Evolutionary conservation across 768 basidiomycete genomes (phyloP), one percentile per base, ranked within the genome.

Genomic region (Termitomyces heimii): DNA sequence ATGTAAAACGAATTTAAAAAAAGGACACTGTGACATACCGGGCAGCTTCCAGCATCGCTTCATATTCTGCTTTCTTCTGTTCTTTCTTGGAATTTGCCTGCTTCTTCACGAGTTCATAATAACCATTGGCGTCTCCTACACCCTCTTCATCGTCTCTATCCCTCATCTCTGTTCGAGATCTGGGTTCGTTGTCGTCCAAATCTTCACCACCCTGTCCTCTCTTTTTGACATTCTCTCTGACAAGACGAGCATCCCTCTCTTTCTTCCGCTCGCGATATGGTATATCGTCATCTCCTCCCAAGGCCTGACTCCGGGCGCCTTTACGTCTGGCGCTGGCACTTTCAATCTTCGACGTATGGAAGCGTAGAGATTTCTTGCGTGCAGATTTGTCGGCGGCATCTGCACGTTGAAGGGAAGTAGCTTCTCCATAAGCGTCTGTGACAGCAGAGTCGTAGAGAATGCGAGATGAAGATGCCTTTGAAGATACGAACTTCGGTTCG

Each of bases 281-380:
- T 47, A 98, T 78, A 66, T 99, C 97, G 65, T 98, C 96, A 67
- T 99, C 97, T 18, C 97, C 97, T 31, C 91, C 89, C 53, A 85
- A 68, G 5, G 88, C 84, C 26, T 79, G 81, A 60, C 74, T 79
- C 56, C 91, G 78, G 6, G 92, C 93, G 29, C 82, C 83, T 55
- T 84, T 82, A 54, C 95, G 81, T 58, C 89, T 78, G 12, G 87
- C 84, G 53, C 84, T 82, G 6, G 92, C 82, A 56, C 86, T 85
- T 67, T 92, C 92, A 65, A 99, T 95, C 68, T 88, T 90, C 54
- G 91, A 82, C 5, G 93, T 94, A 71, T 98, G 92, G 84, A 98
- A 99, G 35, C 89, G 86, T 32, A 98, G 80, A 7, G 90, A 83
- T 62, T 88, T 89, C 63, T 84, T 88, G 55, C 88, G 84, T 4